Evolutionary conservation across 2,329 filamentous ascomycete genomes (phyloP).

Genomic region (Fusarium transvaalense): DNA sequence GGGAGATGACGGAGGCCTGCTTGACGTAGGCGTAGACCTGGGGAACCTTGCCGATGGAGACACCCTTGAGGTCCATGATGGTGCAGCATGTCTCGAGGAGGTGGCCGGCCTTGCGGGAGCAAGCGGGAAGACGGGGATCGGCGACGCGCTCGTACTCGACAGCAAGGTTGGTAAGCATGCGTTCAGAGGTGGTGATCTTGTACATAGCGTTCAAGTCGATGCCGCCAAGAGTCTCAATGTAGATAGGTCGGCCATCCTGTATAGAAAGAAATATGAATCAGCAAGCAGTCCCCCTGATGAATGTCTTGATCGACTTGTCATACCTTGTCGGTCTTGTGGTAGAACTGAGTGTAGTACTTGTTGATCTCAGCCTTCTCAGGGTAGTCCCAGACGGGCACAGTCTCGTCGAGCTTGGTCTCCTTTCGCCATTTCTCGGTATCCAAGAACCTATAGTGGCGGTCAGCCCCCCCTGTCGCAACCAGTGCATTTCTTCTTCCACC

Average conservation of each 20-base stretch:
- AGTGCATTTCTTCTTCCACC: slow-evolving; percentile 37
- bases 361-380: slow-evolving; percentile 85
- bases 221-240: slow-evolving; percentile 95
- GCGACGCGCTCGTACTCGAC: slow-evolving; percentile 97
- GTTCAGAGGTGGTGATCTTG: slow-evolving; percentile 91
- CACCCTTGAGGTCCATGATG: slow-evolving; percentile 97
- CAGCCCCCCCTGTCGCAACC: slow-evolving; percentile 41
- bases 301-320: slow-evolving; percentile 18
- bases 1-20: slow-evolving; percentile 87
- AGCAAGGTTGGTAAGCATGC: slow-evolving; percentile 96
- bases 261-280: slow-evolving; percentile 29
- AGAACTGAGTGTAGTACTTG: slow-evolving; percentile 97
- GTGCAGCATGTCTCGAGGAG: slow-evolving; percentile 98
- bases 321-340: slow-evolving; percentile 95
- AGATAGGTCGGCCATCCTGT: slow-evolving; percentile 94
- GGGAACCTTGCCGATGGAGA: slow-evolving; percentile 82
- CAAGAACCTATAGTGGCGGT: slow-evolving; percentile 76
- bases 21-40: slow-evolving; percentile 91
- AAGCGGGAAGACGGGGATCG: slow-evolving; percentile 93
- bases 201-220: slow-evolving; percentile 91
- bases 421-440: slow-evolving; percentile 93
- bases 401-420: slow-evolving; percentile 85
- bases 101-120: slow-evolving; percentile 89
- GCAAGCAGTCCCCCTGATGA: slow-evolving; percentile 15
- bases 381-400: slow-evolving; percentile 86